Percentiles rank a stretch among this genome's conserved stretches.
Conservation (phyloP, 2,329 filamentous ascomycete genomes). For the Mycocentrospora acerina region DNA sequence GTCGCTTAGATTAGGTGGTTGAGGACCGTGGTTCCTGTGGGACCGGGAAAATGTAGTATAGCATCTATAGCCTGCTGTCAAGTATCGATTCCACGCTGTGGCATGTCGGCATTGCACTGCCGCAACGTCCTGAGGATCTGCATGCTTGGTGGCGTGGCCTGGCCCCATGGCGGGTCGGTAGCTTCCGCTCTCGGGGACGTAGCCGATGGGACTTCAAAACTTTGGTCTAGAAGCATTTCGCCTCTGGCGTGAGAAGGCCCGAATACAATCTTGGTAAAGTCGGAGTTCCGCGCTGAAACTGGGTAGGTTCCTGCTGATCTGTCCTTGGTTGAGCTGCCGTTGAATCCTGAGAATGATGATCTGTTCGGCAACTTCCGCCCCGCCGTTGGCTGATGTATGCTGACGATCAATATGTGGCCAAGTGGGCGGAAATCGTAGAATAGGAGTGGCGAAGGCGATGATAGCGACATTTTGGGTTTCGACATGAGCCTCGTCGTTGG, state of each 20-base stretch:
- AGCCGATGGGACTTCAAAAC: constrained; percentile 18
- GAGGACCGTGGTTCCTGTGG: neutral
- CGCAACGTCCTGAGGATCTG: constrained; percentile 17
- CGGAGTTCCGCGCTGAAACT: constrained; percentile 1
- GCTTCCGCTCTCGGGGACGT: constrained; percentile 22
- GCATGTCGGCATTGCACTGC: constrained; percentile 4
- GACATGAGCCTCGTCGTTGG: too few relatives aligned
- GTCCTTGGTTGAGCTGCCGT: constrained; percentile 6
- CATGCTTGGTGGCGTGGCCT: constrained; percentile 21
- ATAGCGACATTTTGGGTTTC: too few relatives aligned
- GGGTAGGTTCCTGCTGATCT: constrained; percentile 5
- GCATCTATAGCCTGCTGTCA: constrained; percentile 11
- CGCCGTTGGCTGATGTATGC: too few relatives aligned
- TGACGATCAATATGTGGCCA: too few relatives aligned
- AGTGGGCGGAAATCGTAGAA: too few relatives aligned
- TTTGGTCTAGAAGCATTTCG: neutral
- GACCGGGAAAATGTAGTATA: constrained; percentile 5
- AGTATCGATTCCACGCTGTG: constrained; percentile 26
- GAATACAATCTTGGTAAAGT: constrained; percentile 7
- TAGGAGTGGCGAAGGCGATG: too few relatives aligned
- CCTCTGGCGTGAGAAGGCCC: neutral
- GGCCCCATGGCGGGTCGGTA: constrained; percentile 26
- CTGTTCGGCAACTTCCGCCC: too few relatives aligned
- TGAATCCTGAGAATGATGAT: neutral
- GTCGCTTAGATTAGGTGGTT: constrained; percentile 18